A percentile compares a stretch with the other conserved stretches of the same genome.
Evolutionary conservation across 1,284 basidiomycete genomes (phyloP).

Genomic region (Sporisorium reilianum): DNA sequence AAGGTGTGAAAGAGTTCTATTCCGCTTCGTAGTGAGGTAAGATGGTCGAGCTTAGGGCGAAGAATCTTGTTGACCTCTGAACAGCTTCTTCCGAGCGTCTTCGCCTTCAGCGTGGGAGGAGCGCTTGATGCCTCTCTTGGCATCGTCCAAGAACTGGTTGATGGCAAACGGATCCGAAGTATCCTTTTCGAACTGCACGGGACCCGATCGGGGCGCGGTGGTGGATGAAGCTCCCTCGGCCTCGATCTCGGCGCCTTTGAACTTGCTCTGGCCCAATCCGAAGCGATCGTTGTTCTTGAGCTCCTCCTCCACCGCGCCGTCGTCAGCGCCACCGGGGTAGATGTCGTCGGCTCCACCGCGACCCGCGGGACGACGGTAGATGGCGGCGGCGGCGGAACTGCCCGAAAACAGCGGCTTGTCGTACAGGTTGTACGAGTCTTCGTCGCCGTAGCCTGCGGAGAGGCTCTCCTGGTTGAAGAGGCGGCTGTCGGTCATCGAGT

Average conservation of each 20-base stretch:
- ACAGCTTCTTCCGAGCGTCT: slow-evolving; percentile 21
- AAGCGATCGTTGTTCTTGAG: slow-evolving; percentile 96
- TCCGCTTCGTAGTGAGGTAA: not conserved
- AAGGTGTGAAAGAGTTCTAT: not conserved
- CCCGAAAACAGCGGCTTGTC: slow-evolving; percentile 96
- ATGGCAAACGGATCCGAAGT: slow-evolving; percentile 95
- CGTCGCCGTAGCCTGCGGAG: slow-evolving; percentile 81
- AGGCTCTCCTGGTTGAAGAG: slow-evolving; percentile 96
- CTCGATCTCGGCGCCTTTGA: slow-evolving; percentile 86
- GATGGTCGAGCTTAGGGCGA: too few relatives aligned
- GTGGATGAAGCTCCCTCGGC: slow-evolving; percentile 72
- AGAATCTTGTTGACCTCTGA: slow-evolving; percentile 6
- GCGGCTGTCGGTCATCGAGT: slow-evolving; percentile 91
- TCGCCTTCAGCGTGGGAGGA: slow-evolving; percentile 27
- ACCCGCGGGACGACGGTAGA: slow-evolving; percentile 89
- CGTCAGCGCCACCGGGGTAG: slow-evolving; percentile 84
- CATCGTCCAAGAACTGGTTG: slow-evolving; percentile 96
- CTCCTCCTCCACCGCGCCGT: slow-evolving; percentile 89
- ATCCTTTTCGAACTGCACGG: slow-evolving; percentile 99
- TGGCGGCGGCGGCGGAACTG: slow-evolving; percentile 93
- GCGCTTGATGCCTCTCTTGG: slow-evolving; percentile 87
- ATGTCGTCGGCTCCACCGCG: slow-evolving; percentile 71
- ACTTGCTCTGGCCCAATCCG: slow-evolving; percentile 81
- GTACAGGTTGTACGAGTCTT: slow-evolving; percentile 92
- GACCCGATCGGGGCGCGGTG: slow-evolving; percentile 71